Conservation (phyloP, 805 yeast species). For the Candida silvicultrix region DNA sequence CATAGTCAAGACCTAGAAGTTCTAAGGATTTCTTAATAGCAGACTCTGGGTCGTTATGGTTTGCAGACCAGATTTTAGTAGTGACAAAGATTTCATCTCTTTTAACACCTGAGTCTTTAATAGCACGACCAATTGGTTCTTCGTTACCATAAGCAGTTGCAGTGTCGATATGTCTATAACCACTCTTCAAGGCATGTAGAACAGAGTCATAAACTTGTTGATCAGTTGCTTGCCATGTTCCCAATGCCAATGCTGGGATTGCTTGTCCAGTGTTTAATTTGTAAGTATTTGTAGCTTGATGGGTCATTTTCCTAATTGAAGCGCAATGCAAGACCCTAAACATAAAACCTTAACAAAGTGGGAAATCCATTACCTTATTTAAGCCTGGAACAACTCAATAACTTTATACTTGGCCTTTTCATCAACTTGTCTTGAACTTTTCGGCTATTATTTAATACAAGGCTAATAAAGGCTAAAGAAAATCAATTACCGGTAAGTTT, state of each 20-base stretch:
- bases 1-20: background rate
- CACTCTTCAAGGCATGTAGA: conserved; percentile 48
- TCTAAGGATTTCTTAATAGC: background rate
- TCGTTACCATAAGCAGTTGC: conserved; percentile 28
- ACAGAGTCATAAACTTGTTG: conserved; percentile 52
- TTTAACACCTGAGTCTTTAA: conserved; percentile 49
- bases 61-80: background rate
- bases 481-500: too few species aligned
- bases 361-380: too few species aligned
- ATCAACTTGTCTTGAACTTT: too few species aligned
- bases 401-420: too few species aligned
- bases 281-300: background rate
- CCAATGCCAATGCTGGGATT: conserved; percentile 64
- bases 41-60: background rate
- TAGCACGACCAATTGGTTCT: conserved; percentile 51
- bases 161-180: conserved; percentile 8
- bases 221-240: conserved; percentile 61
- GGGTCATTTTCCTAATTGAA: background rate
- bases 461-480: too few species aligned
- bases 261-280: background rate
- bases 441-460: too few species aligned
- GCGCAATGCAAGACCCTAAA: too few species aligned
- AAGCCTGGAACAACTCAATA: too few species aligned
- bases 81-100: conserved; percentile 24
- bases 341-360: too few species aligned